A percentile compares a stretch with the other conserved stretches of the same genome.
Conservation (phyloP, 805 yeast genomes). For the Metschnikowia kofuensis region DNA sequence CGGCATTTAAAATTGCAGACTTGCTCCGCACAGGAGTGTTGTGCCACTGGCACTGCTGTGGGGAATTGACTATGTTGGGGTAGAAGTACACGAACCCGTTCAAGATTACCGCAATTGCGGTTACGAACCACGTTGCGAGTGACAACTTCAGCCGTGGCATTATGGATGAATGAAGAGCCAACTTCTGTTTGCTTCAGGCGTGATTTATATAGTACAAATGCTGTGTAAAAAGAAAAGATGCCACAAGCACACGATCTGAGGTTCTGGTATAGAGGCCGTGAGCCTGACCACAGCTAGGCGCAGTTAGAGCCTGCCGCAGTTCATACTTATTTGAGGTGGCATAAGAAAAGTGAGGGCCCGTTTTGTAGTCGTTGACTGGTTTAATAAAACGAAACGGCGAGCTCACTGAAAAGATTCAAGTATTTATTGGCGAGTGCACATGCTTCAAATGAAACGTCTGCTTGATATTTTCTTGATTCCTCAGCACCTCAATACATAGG, state of each 20-base stretch:
- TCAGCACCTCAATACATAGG: too few species aligned
- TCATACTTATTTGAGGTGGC: neutral
- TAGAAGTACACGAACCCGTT: constrained; percentile 73
- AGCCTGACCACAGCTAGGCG: neutral
- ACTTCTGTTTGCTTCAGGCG: neutral
- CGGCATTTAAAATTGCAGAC: constrained; percentile 13
- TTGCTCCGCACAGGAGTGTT: constrained; percentile 15
- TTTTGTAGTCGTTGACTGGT: too few species aligned
- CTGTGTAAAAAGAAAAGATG: neutral
- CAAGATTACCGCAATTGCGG: constrained; percentile 41
- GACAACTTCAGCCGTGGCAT: constrained; percentile 8
- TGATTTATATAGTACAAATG: neutral
- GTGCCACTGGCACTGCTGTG: constrained; percentile 62
- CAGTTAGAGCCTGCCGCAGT: neutral
- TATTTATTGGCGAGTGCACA: too few species aligned
- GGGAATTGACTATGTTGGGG: constrained; percentile 53
- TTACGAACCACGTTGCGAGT: constrained; percentile 23
- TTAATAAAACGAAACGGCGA: too few species aligned
- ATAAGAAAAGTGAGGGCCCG: too few species aligned
- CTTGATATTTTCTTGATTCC: too few species aligned
- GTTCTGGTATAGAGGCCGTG: neutral
- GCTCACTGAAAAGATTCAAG: too few species aligned
- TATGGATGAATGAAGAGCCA: neutral
- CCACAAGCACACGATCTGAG: neutral
- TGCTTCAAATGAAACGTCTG: too few species aligned